Percentiles rank a stretch among this genome's conserved stretches.
These are phyloP conservation scores for Omphalea diandra DNA, from an alignment of 441 rosid species.

Conservation along the genomic window DNA sequence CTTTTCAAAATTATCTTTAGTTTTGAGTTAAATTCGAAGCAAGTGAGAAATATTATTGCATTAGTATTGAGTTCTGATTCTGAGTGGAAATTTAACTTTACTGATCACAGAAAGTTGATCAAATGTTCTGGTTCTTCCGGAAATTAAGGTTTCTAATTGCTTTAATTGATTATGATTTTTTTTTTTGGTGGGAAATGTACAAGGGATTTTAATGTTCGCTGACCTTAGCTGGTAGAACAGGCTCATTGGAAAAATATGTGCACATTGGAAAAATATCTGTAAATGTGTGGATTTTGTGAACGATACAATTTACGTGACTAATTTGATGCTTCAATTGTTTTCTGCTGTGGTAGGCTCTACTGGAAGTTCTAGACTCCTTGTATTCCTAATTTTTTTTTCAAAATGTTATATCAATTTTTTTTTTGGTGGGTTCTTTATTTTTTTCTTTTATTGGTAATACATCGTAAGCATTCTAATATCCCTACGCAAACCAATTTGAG, in stretches of 20 bases:
- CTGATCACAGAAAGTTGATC: not conserved
- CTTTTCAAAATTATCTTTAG: not conserved
- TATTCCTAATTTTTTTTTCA: not conserved
- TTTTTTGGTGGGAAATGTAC: too few species aligned
- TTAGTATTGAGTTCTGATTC: not conserved
- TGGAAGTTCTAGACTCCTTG: not conserved
- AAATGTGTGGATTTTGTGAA: not conserved
- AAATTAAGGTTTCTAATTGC: not conserved
- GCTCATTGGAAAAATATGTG: not conserved
- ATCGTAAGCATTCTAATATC: not conserved
- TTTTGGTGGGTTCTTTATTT: conserved; percentile 6
- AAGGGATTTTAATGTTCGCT: not conserved
- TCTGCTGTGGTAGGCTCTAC: not conserved
- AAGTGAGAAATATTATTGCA: conserved; percentile 1
- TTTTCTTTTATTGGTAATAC: conserved; percentile 8
- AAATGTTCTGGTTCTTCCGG: not conserved
- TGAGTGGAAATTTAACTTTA: not conserved
- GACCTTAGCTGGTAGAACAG: not conserved
- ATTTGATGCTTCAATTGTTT: conserved; percentile 5
- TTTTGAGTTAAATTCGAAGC: not conserved
- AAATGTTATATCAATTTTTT: too few species aligned
- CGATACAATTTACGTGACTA: not conserved
- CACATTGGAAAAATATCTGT: not conserved
- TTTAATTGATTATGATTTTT: not conserved
- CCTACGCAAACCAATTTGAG: conserved; percentile 1